Percentiles rank a stretch among this genome's conserved stretches.
phyloP scores from a whole-genome alignment of 1,139 yeast genomes.

The Yamadazyma trypodendri region DNA sequence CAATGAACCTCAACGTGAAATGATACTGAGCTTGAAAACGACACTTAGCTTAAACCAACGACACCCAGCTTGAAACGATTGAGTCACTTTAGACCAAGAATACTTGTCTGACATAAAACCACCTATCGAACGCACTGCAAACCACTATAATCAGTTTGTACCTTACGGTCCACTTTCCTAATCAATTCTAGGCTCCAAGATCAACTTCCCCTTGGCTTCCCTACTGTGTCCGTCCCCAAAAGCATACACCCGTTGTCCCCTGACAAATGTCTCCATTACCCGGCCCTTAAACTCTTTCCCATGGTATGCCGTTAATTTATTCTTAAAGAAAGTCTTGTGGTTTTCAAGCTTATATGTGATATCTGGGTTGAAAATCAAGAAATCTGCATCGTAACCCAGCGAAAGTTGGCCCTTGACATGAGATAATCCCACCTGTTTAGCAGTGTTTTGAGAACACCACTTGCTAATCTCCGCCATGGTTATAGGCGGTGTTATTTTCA shows the following conservation, averaged over 20 bases:
- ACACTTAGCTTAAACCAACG: no score
- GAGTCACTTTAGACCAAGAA: no score
- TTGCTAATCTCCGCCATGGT: slow-evolving; percentile 60
- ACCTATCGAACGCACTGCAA: no score
- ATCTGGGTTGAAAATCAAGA: slow-evolving; percentile 73
- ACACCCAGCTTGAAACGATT: no score
- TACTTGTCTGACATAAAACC: no score
- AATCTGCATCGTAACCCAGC: slow-evolving; percentile 83
- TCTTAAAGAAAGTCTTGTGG: slow-evolving; percentile 66
- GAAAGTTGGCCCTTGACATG: slow-evolving; percentile 70
- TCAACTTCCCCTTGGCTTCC: slow-evolving; percentile 54
- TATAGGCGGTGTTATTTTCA: slow-evolving; percentile 51
- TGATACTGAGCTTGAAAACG: no score
- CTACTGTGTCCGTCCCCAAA: slow-evolving; percentile 55
- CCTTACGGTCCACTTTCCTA: no score
- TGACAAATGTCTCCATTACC: slow-evolving; percentile 72
- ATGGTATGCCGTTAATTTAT: slow-evolving; percentile 83
- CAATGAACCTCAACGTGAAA: no score
- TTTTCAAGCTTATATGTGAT: slow-evolving; percentile 56
- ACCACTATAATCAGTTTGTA: no score
- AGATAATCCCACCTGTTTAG: slow-evolving; percentile 76
- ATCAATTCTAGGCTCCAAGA: slow-evolving; percentile 66
- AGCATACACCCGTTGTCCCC: slow-evolving; percentile 70
- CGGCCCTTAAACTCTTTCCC: slow-evolving; percentile 68
- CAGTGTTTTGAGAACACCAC: slow-evolving; percentile 84